Conservation (phyloP, 441 rosid genomes). For the Populus hybrid region DNA sequence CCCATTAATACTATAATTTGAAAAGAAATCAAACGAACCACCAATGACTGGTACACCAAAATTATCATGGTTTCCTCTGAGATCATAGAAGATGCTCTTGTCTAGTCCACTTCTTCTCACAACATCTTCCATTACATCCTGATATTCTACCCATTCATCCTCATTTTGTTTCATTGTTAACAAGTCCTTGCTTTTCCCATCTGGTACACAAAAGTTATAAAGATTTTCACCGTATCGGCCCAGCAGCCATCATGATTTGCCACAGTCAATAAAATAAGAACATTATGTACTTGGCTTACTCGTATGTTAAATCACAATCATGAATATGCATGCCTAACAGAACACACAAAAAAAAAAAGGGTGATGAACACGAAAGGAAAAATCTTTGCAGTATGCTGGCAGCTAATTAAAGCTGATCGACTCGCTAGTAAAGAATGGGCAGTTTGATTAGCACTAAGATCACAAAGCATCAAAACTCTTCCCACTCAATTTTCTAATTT, state of each 20-base stretch:
- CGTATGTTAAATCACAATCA: background rate
- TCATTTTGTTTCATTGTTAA: conserved; percentile 81
- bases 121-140: conserved; percentile 67
- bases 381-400: background rate
- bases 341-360: background rate
- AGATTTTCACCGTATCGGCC: background rate
- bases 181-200: conserved; percentile 89
- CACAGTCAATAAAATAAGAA: background rate
- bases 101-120: conserved; percentile 59
- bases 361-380: background rate
- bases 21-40: conserved; percentile 71
- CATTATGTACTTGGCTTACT: background rate
- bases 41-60: conserved; percentile 75
- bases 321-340: background rate
- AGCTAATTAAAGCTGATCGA: background rate
- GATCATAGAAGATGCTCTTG: conserved; percentile 74
- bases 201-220: conserved; percentile 32
- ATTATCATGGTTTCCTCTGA: conserved; percentile 93
- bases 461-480: background rate
- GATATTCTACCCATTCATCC: conserved; percentile 79
- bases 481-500: background rate
- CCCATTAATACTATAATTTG: conserved; percentile 77
- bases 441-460: background rate
- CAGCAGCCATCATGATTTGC: background rate
- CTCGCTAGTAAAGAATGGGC: background rate